These are phyloP conservation scores for Xenosphaeropsis pyriputrescens DNA, from an alignment of 2,329 filamentous ascomycete species.

Conservation along the genomic window DNA sequence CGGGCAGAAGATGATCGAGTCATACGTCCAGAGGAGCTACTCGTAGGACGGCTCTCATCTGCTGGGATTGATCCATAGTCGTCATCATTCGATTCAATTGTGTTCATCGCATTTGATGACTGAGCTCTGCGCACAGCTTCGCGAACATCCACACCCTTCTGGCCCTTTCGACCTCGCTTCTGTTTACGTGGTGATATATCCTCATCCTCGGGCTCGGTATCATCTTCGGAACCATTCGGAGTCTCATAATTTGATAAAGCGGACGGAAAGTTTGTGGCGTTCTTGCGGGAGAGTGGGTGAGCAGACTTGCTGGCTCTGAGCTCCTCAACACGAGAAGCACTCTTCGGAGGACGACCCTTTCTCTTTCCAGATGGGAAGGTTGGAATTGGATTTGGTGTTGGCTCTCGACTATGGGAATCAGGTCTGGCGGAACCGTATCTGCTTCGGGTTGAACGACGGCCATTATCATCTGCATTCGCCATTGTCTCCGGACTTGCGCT, in stretches of 20 bases:
- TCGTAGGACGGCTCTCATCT: neutral
- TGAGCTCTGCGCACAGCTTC: neutral
- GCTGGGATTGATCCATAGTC: neutral
- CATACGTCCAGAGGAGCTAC: neutral
- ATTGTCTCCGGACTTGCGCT: neutral
- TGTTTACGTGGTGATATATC: neutral
- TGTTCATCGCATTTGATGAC: neutral
- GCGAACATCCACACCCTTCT: slow-evolving; percentile 1
- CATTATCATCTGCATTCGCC: neutral
- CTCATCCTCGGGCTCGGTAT: neutral
- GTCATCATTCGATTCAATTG: neutral
- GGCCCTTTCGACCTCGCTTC: neutral
- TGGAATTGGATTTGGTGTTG: slow-evolving; percentile 7
- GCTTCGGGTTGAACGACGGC: slow-evolving; percentile 2
- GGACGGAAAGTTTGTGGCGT: neutral
- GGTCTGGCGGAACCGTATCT: slow-evolving; percentile 3
- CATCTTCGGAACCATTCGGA: neutral
- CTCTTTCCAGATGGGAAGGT: slow-evolving; percentile 16
- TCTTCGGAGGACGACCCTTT: slow-evolving; percentile 16
- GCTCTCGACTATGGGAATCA: slow-evolving; percentile 6
- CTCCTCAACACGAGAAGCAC: slow-evolving; percentile 1
- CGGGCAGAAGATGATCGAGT: neutral
- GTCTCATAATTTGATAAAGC: neutral
- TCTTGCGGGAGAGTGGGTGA: too few relatives aligned
- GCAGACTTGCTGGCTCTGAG: neutral